Conservation (phyloP, 1,139 yeast genomes). For the Candida sp. region DNA sequence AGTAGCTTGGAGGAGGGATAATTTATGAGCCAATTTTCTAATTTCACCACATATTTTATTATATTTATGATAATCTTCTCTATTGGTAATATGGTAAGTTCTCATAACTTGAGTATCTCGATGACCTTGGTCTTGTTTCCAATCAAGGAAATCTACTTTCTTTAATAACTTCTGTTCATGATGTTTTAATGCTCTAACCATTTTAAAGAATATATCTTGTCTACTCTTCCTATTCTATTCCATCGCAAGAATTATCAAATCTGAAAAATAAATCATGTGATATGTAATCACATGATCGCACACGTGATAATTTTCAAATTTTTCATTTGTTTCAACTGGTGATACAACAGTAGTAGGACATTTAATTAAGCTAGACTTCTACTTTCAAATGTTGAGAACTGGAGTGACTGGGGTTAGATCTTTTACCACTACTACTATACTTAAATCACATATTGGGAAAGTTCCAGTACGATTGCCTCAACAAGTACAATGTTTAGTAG, state of each 20-base stretch:
- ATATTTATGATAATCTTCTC: conserved; percentile 95
- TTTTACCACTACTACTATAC: conserved; percentile 23
- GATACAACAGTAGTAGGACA: background rate
- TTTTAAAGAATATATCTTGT: conserved; percentile 17
- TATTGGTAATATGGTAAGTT: conserved; percentile 86
- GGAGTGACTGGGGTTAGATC: background rate
- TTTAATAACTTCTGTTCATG: conserved; percentile 94
- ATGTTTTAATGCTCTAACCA: conserved; percentile 91
- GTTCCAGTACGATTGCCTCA: conserved; percentile 33
- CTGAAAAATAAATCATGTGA: too few species aligned
- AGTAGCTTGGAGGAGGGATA: conserved; percentile 78
- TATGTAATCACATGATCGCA: background rate
- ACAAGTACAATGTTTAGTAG: conserved; percentile 30
- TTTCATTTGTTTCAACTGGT: background rate
- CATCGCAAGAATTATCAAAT: background rate
- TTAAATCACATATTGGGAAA: conserved; percentile 40
- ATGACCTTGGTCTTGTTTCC: conserved; percentile 97
- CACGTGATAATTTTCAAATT: conserved; percentile 1
- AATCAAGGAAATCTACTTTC: conserved; percentile 95
- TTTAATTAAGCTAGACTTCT: too few species aligned
- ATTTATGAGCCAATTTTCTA: conserved; percentile 79
- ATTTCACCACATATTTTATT: conserved; percentile 90
- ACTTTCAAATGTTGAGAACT: background rate
- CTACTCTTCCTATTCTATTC: background rate
- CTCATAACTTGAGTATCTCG: conserved; percentile 95